Base-by-base conservation (phyloP, 1,284 basidiomycete genomes). In the Paramarasmius palmivorus region DNA sequence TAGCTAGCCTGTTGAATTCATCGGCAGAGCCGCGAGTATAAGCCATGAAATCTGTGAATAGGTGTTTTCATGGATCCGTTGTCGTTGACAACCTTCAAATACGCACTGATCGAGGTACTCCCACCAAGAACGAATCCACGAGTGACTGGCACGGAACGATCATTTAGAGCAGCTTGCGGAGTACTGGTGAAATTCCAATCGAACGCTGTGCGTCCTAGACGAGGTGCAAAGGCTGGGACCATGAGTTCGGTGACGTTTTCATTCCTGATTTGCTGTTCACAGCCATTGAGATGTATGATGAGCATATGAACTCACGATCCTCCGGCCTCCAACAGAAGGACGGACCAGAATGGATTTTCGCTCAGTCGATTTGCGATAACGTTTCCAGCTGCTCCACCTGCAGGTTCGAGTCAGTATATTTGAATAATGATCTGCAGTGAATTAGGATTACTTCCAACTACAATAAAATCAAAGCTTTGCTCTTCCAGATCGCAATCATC, bases 1-100 rank as follows among this genome's bases (percentile, higher is more conserved):
- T 36, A 0, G 68, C 67, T 40, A 53, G 61, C 14, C 58, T 61
- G 39, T 70, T 56, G 41, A 51, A 69, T 34, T 66, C 61, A 34
- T 69, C 65, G 9, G 56, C 50, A 2, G 68, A 64, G 7, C 68
- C 68, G 17, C 67, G 61, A 15, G 55, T 66, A 44, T 61, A 69
- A 23, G 61, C 53, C 57, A 65, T 55, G 20, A 52, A 57, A 47
- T 65, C 65, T 68, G 61, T 63, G n/a, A 41, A 2, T 8, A 14
- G 6, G 8, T 14, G 29, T 6, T 19, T 26, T 12, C 7, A 35
- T 5, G 14, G n/a, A 26, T 10, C 34, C 45, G 19, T 32, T 34
- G 14, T 10, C 8, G 12, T 19, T 6, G 17, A 8, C 6, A 19
- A 17, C 1, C 8, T 10, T 7, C 2, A 35, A 36, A 19, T 14